These are phyloP conservation scores for Monilinia fructigena DNA, from an alignment of 2,329 filamentous ascomycete genomes.

Conservation along the genomic window DNA sequence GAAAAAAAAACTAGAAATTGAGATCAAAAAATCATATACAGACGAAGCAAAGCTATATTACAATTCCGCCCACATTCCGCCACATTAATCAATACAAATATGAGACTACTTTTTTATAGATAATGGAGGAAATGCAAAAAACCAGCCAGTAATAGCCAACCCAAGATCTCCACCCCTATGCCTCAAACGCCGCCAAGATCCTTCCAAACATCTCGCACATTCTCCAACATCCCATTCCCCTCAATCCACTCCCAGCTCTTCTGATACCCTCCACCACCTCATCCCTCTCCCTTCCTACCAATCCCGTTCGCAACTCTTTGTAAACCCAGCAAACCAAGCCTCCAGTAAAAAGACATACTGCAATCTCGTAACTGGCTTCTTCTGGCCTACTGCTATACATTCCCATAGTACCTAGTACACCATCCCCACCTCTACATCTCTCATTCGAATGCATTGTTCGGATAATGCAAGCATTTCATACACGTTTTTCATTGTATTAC, in stretches of 20 bases:
- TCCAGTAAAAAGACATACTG: constrained; percentile 35
- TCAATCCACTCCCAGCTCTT: constrained; percentile 32
- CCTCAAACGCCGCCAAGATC: constrained; percentile 35
- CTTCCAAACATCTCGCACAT: constrained; percentile 37
- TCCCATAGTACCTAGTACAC: constrained; percentile 5
- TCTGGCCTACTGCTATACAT: neutral
- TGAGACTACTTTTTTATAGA: too few relatives aligned
- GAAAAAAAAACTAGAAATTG: too few relatives aligned
- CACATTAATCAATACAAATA: too few relatives aligned
- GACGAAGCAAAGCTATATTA: too few relatives aligned
- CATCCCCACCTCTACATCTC: neutral
- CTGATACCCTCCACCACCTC: constrained; percentile 30
- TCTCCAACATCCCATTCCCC: constrained; percentile 36
- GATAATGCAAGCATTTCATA: constrained; percentile 22
- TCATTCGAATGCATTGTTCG: neutral
- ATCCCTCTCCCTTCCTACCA: constrained; percentile 18
- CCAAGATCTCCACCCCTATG: neutral
- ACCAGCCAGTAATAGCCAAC: neutral
- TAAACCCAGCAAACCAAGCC: constrained; percentile 38
- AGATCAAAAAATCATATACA: too few relatives aligned
- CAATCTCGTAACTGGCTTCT: constrained; percentile 31
- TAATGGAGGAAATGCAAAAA: too few relatives aligned
- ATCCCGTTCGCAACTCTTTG: constrained; percentile 30
- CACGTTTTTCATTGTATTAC: constrained; percentile 35
- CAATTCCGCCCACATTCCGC: too few relatives aligned